Percentiles rank a stretch among this genome's conserved stretches.
Evolutionary conservation across 352 stramenopile species (phyloP).

Genomic region (Halophytophthora batemanensis): DNA sequence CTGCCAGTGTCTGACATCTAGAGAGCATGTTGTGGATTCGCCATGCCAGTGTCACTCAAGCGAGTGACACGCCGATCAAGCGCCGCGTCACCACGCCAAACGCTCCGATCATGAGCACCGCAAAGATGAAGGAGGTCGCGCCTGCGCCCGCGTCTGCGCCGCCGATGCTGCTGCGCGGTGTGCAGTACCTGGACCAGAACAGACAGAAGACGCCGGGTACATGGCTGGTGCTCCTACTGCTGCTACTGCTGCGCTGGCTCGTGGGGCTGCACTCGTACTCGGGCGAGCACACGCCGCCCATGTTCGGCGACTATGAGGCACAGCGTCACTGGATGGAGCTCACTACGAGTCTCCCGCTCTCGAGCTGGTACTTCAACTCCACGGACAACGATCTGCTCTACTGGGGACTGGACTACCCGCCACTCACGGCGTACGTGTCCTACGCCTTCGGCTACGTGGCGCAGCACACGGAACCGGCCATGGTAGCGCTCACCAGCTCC

Average conservation of each 20-base stretch:
- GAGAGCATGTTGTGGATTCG: too few relatives aligned
- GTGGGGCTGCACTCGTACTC: slow-evolving; percentile 84
- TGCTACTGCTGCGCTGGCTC: slow-evolving; percentile 70
- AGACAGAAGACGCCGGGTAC: slow-evolving; percentile 38
- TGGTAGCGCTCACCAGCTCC: slow-evolving; percentile 80
- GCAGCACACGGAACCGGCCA: slow-evolving; percentile 71
- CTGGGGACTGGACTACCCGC: slow-evolving; percentile 98
- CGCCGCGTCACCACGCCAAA: not conserved
- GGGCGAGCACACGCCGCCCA: slow-evolving; percentile 62
- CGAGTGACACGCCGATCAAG: too few relatives aligned
- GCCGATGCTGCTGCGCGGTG: slow-evolving; percentile 38
- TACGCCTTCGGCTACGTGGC: slow-evolving; percentile 79
- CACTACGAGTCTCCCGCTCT: slow-evolving; percentile 90
- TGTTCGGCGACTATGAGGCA: slow-evolving; percentile 97
- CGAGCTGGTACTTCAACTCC: slow-evolving; percentile 95
- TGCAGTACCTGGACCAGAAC: slow-evolving; percentile 59
- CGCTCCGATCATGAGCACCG: slow-evolving; percentile 10
- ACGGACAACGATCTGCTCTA: slow-evolving; percentile 93
- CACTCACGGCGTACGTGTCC: slow-evolving; percentile 92
- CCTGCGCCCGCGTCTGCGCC: not conserved
- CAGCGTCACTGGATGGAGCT: slow-evolving; percentile 99
- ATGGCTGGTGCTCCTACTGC: slow-evolving; percentile 50
- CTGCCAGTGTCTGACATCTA: too few relatives aligned
- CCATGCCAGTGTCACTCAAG: too few relatives aligned
- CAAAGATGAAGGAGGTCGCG: not conserved